Conservation (phyloP, 306 rosid genomes). For the Notholithocarpus densiflorus region DNA sequence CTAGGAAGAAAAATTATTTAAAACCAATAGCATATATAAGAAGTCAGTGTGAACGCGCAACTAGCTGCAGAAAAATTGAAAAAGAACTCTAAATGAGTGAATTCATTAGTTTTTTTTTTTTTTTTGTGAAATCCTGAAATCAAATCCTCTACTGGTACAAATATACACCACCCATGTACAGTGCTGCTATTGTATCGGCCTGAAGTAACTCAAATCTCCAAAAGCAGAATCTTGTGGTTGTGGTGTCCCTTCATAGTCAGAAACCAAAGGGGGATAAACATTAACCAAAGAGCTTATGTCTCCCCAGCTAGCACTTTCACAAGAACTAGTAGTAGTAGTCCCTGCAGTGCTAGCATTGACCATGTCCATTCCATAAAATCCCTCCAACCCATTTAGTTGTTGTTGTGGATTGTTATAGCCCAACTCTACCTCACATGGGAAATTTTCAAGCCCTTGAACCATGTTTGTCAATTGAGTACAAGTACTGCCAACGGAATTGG, state of each 20-base stretch:
- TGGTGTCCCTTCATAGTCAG: constrained; percentile 53
- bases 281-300: constrained; percentile 51
- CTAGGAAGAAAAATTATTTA: constrained; percentile 8
- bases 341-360: constrained; percentile 30
- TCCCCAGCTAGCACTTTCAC: constrained; percentile 70
- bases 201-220: constrained; percentile 48
- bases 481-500: constrained; percentile 11
- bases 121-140: not conserved
- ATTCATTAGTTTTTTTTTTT: constrained; percentile 25
- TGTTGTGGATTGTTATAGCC: constrained; percentile 33
- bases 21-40: constrained; percentile 21
- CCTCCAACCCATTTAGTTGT: constrained; percentile 32
- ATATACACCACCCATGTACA: constrained; percentile 33
- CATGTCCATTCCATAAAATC: constrained; percentile 43
- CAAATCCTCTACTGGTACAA: constrained; percentile 16
- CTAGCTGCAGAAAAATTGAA: constrained; percentile 8
- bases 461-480: constrained; percentile 20
- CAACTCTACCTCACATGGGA: constrained; percentile 42
- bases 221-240: constrained; percentile 36
- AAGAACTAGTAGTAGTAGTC: constrained; percentile 39
- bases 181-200: constrained; percentile 35
- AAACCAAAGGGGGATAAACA: constrained; percentile 49
- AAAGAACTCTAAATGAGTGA: constrained; percentile 25
- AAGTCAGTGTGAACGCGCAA: constrained; percentile 13
- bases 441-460: constrained; percentile 41